Evolutionary conservation across 352 stramenopile species (phyloP).

Genomic region (Plasmopara muralis): DNA sequence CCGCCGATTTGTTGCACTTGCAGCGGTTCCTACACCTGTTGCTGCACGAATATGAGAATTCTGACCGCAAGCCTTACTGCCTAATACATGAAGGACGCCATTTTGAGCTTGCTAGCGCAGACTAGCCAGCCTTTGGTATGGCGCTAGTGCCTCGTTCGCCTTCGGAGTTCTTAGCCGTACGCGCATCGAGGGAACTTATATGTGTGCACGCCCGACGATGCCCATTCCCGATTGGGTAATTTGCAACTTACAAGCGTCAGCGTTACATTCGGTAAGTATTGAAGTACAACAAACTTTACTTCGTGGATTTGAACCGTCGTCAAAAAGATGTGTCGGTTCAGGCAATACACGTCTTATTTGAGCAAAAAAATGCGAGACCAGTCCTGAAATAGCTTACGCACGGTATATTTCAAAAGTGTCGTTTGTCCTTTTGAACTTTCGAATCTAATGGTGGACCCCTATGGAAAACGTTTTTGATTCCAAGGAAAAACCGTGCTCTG

Average conservation of each 20-base stretch:
- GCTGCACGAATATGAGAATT: background rate
- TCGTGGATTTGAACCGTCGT: background rate
- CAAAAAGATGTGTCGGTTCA: background rate
- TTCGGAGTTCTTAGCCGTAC: background rate
- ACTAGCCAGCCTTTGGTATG: background rate
- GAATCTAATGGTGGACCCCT: background rate
- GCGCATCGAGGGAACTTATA: background rate
- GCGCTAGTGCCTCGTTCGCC: background rate
- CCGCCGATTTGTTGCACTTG: no score
- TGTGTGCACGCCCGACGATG: background rate
- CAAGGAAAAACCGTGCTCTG: background rate
- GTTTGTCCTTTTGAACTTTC: background rate
- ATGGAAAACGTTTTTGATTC: background rate
- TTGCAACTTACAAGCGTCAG: background rate
- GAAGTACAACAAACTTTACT: background rate
- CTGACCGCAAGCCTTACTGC: background rate
- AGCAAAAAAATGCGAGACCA: background rate
- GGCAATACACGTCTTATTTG: background rate
- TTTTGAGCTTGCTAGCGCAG: background rate
- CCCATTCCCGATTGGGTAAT: background rate
- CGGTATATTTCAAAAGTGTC: background rate
- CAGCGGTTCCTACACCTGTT: no score
- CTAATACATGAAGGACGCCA: background rate
- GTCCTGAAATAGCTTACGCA: background rate
- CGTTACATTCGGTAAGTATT: conserved; percentile 1